Percentiles rank a stretch among this genome's conserved stretches.
These are phyloP conservation scores for Scleroderma citrinum DNA, from an alignment of 768 basidiomycete species.

Conservation along the genomic window DNA sequence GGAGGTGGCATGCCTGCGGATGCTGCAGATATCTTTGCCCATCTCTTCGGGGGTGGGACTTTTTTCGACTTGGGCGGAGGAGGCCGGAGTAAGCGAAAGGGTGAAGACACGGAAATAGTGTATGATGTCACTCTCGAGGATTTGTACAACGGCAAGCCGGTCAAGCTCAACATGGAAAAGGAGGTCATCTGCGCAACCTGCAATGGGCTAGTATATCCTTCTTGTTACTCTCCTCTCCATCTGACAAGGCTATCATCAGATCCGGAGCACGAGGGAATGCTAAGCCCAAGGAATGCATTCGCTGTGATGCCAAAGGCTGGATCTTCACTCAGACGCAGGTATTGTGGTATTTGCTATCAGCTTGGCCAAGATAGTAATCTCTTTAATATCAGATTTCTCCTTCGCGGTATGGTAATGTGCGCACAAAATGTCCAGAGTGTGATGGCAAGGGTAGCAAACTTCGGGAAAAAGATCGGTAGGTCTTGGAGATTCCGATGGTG, in stretches of 20 bases:
- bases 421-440: slow-evolving; percentile 63
- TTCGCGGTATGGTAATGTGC: slow-evolving; percentile 43
- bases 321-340: slow-evolving; percentile 54
- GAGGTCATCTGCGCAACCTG: slow-evolving; percentile 74
- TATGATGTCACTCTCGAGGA: slow-evolving; percentile 90
- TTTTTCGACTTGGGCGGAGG: slow-evolving; percentile 64
- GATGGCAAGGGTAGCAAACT: slow-evolving; percentile 63
- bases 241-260: slow-evolving; percentile 38
- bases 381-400: slow-evolving; percentile 34
- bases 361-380: not conserved
- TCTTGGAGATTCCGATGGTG: slow-evolving; percentile 1
- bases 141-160: slow-evolving; percentile 83
- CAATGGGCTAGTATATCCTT: slow-evolving; percentile 53
- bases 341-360: not conserved
- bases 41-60: slow-evolving; percentile 60
- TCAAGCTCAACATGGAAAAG: slow-evolving; percentile 87
- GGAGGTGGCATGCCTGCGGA: slow-evolving; percentile 41
- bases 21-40: slow-evolving; percentile 64
- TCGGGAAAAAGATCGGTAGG: slow-evolving; percentile 79
- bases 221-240: slow-evolving; percentile 1
- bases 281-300: slow-evolving; percentile 78
- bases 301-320: slow-evolving; percentile 83
- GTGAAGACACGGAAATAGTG: slow-evolving; percentile 68
- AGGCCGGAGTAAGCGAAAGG: slow-evolving; percentile 45
- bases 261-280: slow-evolving; percentile 77